phyloP scores from a whole-genome alignment of 2,329 filamentous ascomycete genomes.

The Tolypocladium pustulatum region DNA sequence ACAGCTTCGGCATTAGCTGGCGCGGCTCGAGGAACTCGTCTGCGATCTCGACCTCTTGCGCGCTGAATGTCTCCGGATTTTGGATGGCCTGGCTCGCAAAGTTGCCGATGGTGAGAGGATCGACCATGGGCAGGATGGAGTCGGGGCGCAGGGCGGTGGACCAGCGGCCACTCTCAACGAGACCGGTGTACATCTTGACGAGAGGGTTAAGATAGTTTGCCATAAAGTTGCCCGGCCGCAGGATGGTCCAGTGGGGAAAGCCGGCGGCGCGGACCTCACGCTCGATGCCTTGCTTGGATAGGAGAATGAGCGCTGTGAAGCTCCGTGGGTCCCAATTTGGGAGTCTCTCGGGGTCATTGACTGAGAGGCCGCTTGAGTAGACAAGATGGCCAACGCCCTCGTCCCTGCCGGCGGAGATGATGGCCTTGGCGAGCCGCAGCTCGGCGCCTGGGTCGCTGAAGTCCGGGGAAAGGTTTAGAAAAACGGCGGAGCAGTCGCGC shows the following conservation, averaged over 20 bases:
- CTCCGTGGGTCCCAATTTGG: conserved; percentile 14
- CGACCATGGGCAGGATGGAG: conserved; percentile 30
- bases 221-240: conserved; percentile 42
- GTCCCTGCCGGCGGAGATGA: conserved; percentile 25
- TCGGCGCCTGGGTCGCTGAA: conserved; percentile 19
- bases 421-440: conserved; percentile 15
- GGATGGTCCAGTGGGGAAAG: conserved; percentile 34
- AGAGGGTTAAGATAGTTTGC: conserved; percentile 35
- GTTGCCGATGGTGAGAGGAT: conserved; percentile 34
- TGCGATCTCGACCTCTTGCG: conserved; percentile 27
- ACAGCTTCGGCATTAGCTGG: conserved; percentile 25
- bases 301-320: conserved; percentile 17
- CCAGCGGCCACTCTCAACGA: conserved; percentile 26
- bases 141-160: conserved; percentile 21
- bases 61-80: conserved; percentile 27
- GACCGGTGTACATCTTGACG: conserved; percentile 25
- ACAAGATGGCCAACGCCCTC: conserved; percentile 25
- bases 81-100: conserved; percentile 33
- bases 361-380: conserved; percentile 22
- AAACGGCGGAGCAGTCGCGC: conserved; percentile 18
- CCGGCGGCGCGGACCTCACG: conserved; percentile 20
- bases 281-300: conserved; percentile 32
- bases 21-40: conserved; percentile 27
- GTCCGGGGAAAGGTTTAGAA: conserved; percentile 21
- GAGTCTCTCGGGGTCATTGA: conserved; percentile 17